These are phyloP conservation scores for Carallia pectinifolia DNA, from an alignment of 345 rosid species.

Conservation along the genomic window DNA sequence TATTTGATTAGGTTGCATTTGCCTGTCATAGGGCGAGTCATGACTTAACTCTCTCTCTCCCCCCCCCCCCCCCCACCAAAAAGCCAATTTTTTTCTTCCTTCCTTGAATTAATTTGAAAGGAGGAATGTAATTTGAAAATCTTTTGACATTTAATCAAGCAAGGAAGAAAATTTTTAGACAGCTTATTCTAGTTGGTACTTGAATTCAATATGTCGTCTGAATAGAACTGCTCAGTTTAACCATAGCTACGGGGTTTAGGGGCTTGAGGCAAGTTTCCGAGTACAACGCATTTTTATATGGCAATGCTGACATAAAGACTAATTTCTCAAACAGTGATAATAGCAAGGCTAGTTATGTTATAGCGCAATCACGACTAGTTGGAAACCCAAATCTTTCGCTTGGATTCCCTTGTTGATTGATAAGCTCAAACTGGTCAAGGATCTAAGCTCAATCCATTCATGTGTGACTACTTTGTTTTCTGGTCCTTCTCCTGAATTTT, in stretches of 20 bases:
- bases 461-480: slow-evolving; percentile 1
- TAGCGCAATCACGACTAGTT: not conserved
- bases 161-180: not conserved
- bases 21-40: not conserved
- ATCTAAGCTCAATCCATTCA: not conserved
- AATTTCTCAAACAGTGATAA: not conserved
- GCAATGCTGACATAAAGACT: not conserved
- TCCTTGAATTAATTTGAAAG: not conserved
- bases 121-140: slow-evolving; percentile 1
- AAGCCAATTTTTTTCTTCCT: not conserved
- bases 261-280: not conserved
- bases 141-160: not conserved
- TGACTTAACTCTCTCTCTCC: not conserved
- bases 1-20: slow-evolving; percentile 3
- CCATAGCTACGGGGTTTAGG: not conserved
- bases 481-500: not conserved
- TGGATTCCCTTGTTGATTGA: not conserved
- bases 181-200: not conserved
- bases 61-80: no score
- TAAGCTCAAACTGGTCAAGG: not conserved
- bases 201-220: not conserved
- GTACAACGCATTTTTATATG: not conserved
- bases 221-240: not conserved
- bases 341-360: not conserved
- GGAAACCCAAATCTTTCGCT: not conserved